Evolutionary conservation across 208 protist species (phyloP).

Genomic region (Crithidia bombi): DNA sequence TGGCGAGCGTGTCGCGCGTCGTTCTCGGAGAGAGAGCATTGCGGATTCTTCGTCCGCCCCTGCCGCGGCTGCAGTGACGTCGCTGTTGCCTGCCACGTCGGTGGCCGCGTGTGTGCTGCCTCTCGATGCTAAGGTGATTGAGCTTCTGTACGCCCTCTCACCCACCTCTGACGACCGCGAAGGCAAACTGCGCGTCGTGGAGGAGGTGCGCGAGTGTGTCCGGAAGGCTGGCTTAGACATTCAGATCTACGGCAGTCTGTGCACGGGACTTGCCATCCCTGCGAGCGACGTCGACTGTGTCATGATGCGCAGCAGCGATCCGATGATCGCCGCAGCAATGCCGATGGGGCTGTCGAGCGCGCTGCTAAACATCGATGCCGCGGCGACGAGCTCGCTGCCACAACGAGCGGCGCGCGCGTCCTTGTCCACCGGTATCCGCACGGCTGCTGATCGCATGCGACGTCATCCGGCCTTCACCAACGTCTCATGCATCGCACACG

Average conservation of each 20-base stretch:
- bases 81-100: constrained; percentile 8
- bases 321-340: constrained; percentile 6
- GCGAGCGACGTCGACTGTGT: constrained; percentile 88
- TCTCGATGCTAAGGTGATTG: constrained; percentile 51
- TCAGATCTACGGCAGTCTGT: constrained; percentile 78
- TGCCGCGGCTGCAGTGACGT: neutral
- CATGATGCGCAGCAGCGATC: constrained; percentile 35
- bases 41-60: neutral
- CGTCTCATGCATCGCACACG: constrained; percentile 57
- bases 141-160: constrained; percentile 53
- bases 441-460: constrained; percentile 57
- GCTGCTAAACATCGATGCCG: constrained; percentile 17
- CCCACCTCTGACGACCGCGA: constrained; percentile 39
- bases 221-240: constrained; percentile 39
- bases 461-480: constrained; percentile 33
- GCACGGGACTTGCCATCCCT: constrained; percentile 72
- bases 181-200: constrained; percentile 42
- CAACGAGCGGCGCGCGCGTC: constrained; percentile 20
- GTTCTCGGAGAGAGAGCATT: neutral
- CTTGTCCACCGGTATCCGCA: constrained; percentile 39
- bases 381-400: constrained; percentile 3
- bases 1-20: neutral
- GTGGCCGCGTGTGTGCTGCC: constrained; percentile 13
- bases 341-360: constrained; percentile 11
- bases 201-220: constrained; percentile 45